These are phyloP conservation scores for Colletotrichum cuscutae DNA, from an alignment of 2,329 filamentous ascomycete species.

Conservation along the genomic window DNA sequence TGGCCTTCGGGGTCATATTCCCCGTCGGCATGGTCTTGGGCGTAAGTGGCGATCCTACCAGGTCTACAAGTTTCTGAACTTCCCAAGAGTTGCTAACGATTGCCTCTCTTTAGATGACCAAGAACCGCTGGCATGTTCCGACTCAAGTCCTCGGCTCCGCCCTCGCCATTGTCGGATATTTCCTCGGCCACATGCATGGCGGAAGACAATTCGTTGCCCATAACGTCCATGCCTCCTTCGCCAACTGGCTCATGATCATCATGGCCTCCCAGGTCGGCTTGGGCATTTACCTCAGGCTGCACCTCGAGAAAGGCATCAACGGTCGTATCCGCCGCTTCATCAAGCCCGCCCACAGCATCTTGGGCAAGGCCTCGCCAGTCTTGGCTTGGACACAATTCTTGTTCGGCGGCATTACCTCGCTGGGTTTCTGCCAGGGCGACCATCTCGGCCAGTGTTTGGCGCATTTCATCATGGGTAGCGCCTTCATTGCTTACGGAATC, in stretches of 20 bases:
- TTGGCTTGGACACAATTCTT: slow-evolving; percentile 93
- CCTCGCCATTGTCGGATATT: slow-evolving; percentile 85
- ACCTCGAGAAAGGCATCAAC: slow-evolving; percentile 86
- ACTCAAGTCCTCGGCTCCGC: slow-evolving; percentile 79
- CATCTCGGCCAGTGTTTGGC: slow-evolving; percentile 93
- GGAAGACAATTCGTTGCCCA: slow-evolving; percentile 82
- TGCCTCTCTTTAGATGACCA: slow-evolving; percentile 72
- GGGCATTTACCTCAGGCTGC: slow-evolving; percentile 88
- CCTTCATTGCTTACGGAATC: slow-evolving; percentile 94
- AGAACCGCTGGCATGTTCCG: slow-evolving; percentile 94
- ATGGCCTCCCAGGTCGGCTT: slow-evolving; percentile 80
- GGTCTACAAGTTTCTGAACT: background rate
- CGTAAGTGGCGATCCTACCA: slow-evolving; percentile 60
- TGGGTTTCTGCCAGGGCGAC: slow-evolving; percentile 93
- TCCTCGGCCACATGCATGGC: slow-evolving; percentile 89
- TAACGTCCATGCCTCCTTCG: slow-evolving; percentile 86
- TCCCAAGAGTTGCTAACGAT: slow-evolving; percentile 23
- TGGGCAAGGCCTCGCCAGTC: slow-evolving; percentile 89
- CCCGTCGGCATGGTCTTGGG: slow-evolving; percentile 96
- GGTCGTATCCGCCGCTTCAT: slow-evolving; percentile 79
- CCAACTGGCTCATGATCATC: slow-evolving; percentile 82
- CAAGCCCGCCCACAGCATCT: slow-evolving; percentile 78
- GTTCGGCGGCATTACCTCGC: slow-evolving; percentile 90
- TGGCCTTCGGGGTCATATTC: slow-evolving; percentile 92
- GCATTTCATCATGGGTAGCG: slow-evolving; percentile 98